Base-by-base conservation (phyloP, 148 eudicot genomes). In the Talinum fruticosum region DNA sequence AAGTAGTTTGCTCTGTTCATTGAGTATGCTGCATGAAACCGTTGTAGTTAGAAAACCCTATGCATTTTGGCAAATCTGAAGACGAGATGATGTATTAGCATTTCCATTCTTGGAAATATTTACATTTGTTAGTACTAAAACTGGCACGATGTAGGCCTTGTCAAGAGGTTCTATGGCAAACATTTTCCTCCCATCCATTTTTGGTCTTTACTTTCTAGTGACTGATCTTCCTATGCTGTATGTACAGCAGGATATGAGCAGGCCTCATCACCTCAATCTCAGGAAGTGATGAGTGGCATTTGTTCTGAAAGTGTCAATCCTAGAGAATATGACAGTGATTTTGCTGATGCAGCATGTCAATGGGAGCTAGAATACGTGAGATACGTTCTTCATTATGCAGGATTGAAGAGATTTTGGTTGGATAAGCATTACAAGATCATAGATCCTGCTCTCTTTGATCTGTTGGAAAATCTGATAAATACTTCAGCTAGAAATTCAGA, bases 301-400 rank as follows among this genome's bases (percentile, higher is more conserved):
- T 88, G 86, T 34, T 62, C 79, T 35, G 85, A 83, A 82, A 81
- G 70, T 35, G 54, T 79, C 73, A 81, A 74, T 67, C 71, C 73
- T 35, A 69, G 72, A 36, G 94, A 82, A 81, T 82, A 81, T 15
- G 97, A 90, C 45, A 66, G 78, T 14, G 87, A 85, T 59, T 77
- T 75, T 26, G 76, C 54, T 21, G 90, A 77, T 77, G 80, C 71
- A 81, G 57, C 84, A 24, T 72, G 86, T 13, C 54, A 80, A 57
- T 91, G 97, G 97, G 95, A 87, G 80, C 66, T 89, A 53, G 86
- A 89, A n/a, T 93, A 91, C 61, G 86, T 93, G 66, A 76, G 79
- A 80, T 80, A 86, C 75, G 70, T 88, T 73, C 83, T 96, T 74
- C 79, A 80, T 81, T 73, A 77, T 81, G 86, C 89, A 2, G 89